Conservation (phyloP, 2,329 filamentous ascomycete species). For the Alternaria hordeiaustralica region DNA sequence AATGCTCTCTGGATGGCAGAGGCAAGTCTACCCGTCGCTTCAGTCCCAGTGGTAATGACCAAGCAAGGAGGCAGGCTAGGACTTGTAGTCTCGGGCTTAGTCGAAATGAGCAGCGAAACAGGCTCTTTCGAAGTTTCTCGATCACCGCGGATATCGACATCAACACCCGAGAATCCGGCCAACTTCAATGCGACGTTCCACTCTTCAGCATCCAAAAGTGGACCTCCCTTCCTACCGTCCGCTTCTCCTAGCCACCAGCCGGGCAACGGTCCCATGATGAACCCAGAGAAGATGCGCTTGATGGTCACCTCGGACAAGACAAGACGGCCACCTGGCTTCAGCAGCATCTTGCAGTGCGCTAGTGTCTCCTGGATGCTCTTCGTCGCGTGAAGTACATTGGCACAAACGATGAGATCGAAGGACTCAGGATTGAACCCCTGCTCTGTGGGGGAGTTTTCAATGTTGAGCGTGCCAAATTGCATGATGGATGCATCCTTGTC, state of each 20-base stretch:
- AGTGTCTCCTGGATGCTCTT: conserved; percentile 9
- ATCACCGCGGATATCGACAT: conserved; percentile 10
- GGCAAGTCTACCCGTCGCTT: not conserved
- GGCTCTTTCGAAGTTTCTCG: conserved; percentile 7
- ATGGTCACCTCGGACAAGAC: conserved; percentile 11
- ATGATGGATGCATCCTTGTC: conserved; percentile 3
- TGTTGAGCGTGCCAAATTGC: conserved; percentile 9
- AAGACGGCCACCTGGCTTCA: conserved; percentile 5
- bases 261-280: conserved; percentile 9
- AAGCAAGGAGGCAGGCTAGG: not conserved
- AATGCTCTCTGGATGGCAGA: not conserved
- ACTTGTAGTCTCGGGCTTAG: not conserved
- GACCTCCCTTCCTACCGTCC: conserved; percentile 4
- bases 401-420: conserved; percentile 7
- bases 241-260: conserved; percentile 12
- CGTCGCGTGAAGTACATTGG: conserved; percentile 8
- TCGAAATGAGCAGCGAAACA: conserved; percentile 9
- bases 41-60: not conserved
- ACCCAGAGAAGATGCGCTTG: conserved; percentile 11
- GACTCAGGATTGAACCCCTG: conserved; percentile 7
- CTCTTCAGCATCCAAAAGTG: conserved; percentile 4
- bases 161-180: conserved; percentile 11
- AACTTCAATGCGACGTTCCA: conserved; percentile 6
- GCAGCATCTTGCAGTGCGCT: conserved; percentile 3
- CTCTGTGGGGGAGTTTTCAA: conserved; percentile 3